Percentiles rank a stretch among this genome's conserved stretches.
These are phyloP conservation scores for Luzula sylvatica DNA, from an alignment of 176 grass and related monocot genomes.

Conservation along the genomic window DNA sequence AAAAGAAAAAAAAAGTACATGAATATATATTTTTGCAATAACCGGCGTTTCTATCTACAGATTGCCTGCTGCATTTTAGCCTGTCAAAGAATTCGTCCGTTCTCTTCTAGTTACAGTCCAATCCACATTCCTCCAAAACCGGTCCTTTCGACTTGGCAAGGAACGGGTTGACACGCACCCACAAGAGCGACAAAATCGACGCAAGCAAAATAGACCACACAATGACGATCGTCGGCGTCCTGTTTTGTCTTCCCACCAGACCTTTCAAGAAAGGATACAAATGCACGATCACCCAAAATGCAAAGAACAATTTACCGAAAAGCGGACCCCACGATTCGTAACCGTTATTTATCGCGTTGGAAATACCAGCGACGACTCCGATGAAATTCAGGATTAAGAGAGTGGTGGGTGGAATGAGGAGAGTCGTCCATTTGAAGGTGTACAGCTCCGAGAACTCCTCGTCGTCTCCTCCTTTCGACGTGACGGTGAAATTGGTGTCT, in stretches of 20 bases:
- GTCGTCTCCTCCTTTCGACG: slow-evolving; percentile 11
- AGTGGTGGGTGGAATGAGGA: slow-evolving; percentile 19
- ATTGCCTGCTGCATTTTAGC: slow-evolving; percentile 15
- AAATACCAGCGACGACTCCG: slow-evolving; percentile 14
- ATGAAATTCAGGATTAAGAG: slow-evolving; percentile 22
- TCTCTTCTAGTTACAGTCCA: slow-evolving; percentile 25
- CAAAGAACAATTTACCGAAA: slow-evolving; percentile 22
- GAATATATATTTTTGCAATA: slow-evolving; percentile 21
- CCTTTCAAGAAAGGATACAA: slow-evolving; percentile 26
- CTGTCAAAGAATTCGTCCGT: slow-evolving; percentile 3
- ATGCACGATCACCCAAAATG: slow-evolving; percentile 26
- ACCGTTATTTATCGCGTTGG: slow-evolving; percentile 21
- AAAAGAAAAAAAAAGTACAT: slow-evolving; percentile 13
- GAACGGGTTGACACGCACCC: slow-evolving; percentile 18
- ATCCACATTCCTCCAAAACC: slow-evolving; percentile 13
- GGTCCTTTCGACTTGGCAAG: slow-evolving; percentile 13
- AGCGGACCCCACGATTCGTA: slow-evolving; percentile 22
- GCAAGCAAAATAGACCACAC: slow-evolving; percentile 27
- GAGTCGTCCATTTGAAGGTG: slow-evolving; percentile 26
- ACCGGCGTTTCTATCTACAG: slow-evolving; percentile 21
- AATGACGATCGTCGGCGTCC: slow-evolving; percentile 21
- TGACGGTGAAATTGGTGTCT: slow-evolving; percentile 22
- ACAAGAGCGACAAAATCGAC: slow-evolving; percentile 21
- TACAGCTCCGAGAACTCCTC: slow-evolving; percentile 20
- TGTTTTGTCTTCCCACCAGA: slow-evolving; percentile 22